Evolutionary conservation across 257 asterid species (phyloP), one percentile per base, ranked within the genome.

Genomic region (Cordia subcordata): DNA sequence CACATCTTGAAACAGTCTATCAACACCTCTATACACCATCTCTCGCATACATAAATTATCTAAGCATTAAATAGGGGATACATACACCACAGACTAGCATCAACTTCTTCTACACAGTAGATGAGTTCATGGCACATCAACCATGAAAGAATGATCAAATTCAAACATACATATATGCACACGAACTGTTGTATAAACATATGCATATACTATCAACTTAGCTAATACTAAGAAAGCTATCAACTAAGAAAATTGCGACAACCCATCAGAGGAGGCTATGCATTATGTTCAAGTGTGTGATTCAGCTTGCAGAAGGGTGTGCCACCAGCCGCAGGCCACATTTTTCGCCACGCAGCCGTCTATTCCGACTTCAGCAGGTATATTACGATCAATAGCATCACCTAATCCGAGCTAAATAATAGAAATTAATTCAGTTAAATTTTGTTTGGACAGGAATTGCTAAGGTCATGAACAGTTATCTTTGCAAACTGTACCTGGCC

Each of bases 301-400:
- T 58, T 77, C 95, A 5, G 88, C 88, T 55, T 88, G 79, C 63
- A 88, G 68, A 65, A 92, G 94, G 40, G 98, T 92, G 77, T 92
- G 98, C 98, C 98, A 92, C 96, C 98, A 92, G 16, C 98, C 98
- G 60, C 96, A 92, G 6, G 91, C 86, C 53, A 88, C 91, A 8
- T 79, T 82, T 78, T 65, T 85, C 0, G 86, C 78, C 2, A 58
- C 53, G 21, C 69, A 76, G 42, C 86, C 95, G 4, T 84, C 96
- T 6, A 78, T 37, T 37, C 76, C 6, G 38, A 86, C 89, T 74
- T 85, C 65, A 20, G 76, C 72, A 19, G 98, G 95, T 15, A 68
- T 75, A 55, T 86, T 88, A 8, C 94, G 95, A 53, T 92, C 96
- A 21, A 86, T 77, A 70, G 79, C 93, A 16, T 92, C 96, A 1